Evolutionary conservation across 2,329 filamentous ascomycete species (phyloP).

Genomic region (Paramyrothecium roridum): DNA sequence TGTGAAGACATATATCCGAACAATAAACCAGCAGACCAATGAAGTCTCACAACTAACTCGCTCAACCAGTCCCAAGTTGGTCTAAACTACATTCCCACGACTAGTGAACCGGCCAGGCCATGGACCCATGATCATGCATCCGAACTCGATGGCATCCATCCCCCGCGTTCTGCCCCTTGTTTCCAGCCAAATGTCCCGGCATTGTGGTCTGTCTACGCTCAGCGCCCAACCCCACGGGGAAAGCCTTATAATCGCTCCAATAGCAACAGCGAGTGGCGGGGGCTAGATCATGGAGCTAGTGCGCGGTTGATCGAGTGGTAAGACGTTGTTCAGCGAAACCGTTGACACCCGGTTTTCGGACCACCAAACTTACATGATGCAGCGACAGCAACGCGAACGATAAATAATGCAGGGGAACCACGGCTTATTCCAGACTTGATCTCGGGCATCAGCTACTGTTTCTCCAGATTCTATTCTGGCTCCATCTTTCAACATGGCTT

Average conservation of each 20-base stretch:
- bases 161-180: not conserved
- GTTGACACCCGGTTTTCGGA: not conserved
- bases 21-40: not conserved
- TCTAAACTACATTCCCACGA: not conserved
- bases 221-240: not conserved
- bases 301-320: not conserved
- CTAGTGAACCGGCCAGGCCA: not conserved
- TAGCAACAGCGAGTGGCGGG: not conserved
- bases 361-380: not conserved
- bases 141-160: not conserved
- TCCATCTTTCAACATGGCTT: slow-evolving; percentile 4
- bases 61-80: not conserved
- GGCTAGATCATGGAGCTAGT: not conserved
- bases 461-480: no score
- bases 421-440: no score
- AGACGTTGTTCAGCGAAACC: not conserved
- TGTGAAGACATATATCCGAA: slow-evolving; percentile 2
- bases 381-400: not conserved
- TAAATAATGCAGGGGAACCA: not conserved
- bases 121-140: not conserved
- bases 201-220: not conserved
- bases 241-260: not conserved
- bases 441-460: no score
- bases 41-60: not conserved
- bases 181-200: not conserved